Conservation (phyloP, 163 green algal species). For the Chloromonas sp. region DNA sequence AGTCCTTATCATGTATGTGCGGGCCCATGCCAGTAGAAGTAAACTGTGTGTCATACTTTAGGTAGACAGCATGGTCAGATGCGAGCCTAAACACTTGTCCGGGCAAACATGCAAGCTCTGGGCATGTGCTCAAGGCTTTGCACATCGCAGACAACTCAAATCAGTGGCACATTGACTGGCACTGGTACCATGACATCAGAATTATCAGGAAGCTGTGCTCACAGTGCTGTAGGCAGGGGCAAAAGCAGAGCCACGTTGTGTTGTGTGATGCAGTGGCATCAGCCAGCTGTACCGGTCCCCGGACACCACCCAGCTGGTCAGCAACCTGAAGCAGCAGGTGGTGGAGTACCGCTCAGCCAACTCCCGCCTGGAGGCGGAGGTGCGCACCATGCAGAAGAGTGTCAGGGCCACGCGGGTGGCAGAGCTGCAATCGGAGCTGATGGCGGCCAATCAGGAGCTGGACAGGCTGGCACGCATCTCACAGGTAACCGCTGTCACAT, state of each 20-base stretch:
- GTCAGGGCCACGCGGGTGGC: conserved; percentile 5
- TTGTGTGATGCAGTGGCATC: conserved; percentile 10
- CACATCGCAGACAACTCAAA: too few relatives aligned
- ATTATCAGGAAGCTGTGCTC: too few relatives aligned
- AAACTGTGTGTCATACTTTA: too few relatives aligned
- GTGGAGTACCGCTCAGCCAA: conserved; percentile 3
- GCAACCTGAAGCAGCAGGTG: conserved; percentile 21
- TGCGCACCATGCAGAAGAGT: background rate
- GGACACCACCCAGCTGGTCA: conserved; percentile 22
- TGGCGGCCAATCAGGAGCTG: conserved; percentile 12
- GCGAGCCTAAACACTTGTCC: too few relatives aligned
- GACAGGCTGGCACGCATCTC: conserved; percentile 10
- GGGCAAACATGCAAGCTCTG: too few relatives aligned
- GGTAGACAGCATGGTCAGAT: too few relatives aligned
- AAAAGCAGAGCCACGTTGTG: background rate
- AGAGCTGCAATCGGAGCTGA: conserved; percentile 20
- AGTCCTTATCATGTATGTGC: background rate
- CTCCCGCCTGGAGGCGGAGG: conserved; percentile 11
- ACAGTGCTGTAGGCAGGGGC: too few relatives aligned
- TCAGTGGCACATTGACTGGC: too few relatives aligned
- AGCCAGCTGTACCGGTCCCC: conserved; percentile 26
- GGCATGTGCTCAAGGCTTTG: too few relatives aligned
- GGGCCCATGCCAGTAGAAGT: too few relatives aligned
- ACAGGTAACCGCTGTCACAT: background rate
- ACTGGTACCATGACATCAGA: too few relatives aligned